Percentiles rank a stretch among this genome's conserved stretches.
phyloP scores from a whole-genome alignment of 2,329 filamentous ascomycete species.

The Bimuria novae-zelandiae region DNA sequence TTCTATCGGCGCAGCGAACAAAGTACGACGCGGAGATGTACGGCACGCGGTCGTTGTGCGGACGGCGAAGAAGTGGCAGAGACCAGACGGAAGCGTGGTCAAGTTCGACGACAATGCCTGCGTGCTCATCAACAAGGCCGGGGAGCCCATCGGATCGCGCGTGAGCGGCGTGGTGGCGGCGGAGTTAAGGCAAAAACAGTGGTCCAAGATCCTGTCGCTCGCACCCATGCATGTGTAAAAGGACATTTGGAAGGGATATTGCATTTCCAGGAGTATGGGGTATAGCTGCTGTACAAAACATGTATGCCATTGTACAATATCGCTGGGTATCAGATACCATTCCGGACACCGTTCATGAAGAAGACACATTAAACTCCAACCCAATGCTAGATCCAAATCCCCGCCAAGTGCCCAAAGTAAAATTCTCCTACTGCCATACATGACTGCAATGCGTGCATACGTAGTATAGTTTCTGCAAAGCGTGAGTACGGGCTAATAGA shows the following conservation, averaged over 20 bases:
- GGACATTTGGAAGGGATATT: not conserved
- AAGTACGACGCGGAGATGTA: conserved; percentile 95
- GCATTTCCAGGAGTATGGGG: conserved; percentile 18
- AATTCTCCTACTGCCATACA: conserved; percentile 63
- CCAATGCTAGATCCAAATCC: conserved; percentile 30
- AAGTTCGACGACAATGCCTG: conserved; percentile 98
- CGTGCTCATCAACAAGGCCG: conserved; percentile 94
- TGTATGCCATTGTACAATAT: conserved; percentile 38
- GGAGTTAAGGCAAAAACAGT: conserved; percentile 89
- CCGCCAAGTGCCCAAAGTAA: not conserved
- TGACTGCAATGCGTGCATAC: conserved; percentile 94
- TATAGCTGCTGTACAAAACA: conserved; percentile 27
- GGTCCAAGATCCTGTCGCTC: conserved; percentile 97
- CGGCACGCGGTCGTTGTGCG: conserved; percentile 94
- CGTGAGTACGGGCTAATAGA: conserved; percentile 15
- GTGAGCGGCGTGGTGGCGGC: conserved; percentile 76
- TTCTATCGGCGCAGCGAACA: conserved; percentile 77
- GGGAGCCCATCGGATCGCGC: conserved; percentile 90
- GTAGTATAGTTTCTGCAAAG: conserved; percentile 55
- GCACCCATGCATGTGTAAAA: conserved; percentile 77
- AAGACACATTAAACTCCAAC: conserved; percentile 35
- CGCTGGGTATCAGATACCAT: conserved; percentile 42
- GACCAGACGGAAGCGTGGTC: conserved; percentile 86
- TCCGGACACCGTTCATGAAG: conserved; percentile 33
- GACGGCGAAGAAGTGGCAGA: conserved; percentile 83